Percentiles rank a stretch among this genome's conserved stretches.
Conservation (phyloP, 1,284 basidiomycete species). For the Malassezia arunalokei region DNA sequence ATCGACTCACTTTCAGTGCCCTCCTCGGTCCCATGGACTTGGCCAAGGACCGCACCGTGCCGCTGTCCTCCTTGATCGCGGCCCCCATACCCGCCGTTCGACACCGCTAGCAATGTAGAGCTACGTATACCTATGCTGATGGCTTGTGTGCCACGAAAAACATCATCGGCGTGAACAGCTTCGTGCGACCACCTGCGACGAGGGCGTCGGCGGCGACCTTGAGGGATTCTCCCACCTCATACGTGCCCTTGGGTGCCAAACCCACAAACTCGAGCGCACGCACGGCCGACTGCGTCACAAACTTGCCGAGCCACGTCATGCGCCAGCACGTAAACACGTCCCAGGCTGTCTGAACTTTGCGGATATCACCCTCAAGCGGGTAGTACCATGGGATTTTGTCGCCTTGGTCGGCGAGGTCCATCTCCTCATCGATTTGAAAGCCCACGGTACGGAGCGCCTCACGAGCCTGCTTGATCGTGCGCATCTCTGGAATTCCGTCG, state of each 20-base stretch:
- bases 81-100: slow-evolving; percentile 60
- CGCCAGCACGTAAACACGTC: slow-evolving; percentile 65
- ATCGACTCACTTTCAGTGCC: slow-evolving; percentile 30
- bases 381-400: slow-evolving; percentile 88
- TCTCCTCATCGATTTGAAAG: slow-evolving; percentile 78
- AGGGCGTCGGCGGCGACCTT: slow-evolving; percentile 70
- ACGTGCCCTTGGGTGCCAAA: slow-evolving; percentile 82
- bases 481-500: slow-evolving; percentile 96
- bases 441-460: slow-evolving; percentile 72
- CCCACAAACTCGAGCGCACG: slow-evolving; percentile 67
- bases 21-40: slow-evolving; percentile 84
- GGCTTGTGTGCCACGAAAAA: slow-evolving; percentile 24
- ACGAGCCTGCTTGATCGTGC: slow-evolving; percentile 61
- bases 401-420: slow-evolving; percentile 75
- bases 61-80: slow-evolving; percentile 67
- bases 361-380: slow-evolving; percentile 81
- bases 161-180: slow-evolving; percentile 54
- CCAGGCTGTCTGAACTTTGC: slow-evolving; percentile 85
- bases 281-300: slow-evolving; percentile 71
- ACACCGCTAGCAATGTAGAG: slow-evolving; percentile 15
- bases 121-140: not conserved
- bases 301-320: slow-evolving; percentile 74
- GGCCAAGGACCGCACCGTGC: slow-evolving; percentile 64
- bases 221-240: slow-evolving; percentile 75
- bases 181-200: slow-evolving; percentile 70